Conservation (phyloP, 345 rosid species). For the Salix caprea region DNA sequence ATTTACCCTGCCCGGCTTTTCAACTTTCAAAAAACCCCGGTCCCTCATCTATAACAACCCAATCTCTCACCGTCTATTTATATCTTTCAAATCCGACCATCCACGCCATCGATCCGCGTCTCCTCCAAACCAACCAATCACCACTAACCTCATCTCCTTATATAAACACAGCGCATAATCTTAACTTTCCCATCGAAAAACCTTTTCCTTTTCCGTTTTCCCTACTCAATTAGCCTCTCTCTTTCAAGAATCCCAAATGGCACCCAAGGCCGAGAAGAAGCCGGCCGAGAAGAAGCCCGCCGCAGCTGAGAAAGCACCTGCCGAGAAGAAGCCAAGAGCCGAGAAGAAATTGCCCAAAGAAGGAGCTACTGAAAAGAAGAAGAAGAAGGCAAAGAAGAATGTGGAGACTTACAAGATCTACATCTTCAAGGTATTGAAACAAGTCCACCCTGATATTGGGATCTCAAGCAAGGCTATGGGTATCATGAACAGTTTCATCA, state of each 20-base stretch:
- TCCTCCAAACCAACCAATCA: slow-evolving; percentile 2
- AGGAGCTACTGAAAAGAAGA: slow-evolving; percentile 19
- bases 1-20: neutral
- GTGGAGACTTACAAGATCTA: slow-evolving; percentile 26
- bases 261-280: slow-evolving; percentile 22
- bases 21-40: neutral
- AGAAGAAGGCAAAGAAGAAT: slow-evolving; percentile 22
- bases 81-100: neutral
- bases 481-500: slow-evolving; percentile 24
- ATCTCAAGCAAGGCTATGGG: slow-evolving; percentile 27
- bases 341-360: slow-evolving; percentile 28
- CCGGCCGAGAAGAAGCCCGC: slow-evolving; percentile 24
- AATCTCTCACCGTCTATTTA: slow-evolving; percentile 3
- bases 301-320: slow-evolving; percentile 15
- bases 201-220: no score
- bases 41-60: neutral
- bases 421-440: slow-evolving; percentile 25
- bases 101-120: slow-evolving; percentile 17
- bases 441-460: slow-evolving; percentile 27
- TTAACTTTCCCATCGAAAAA: no score
- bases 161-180: neutral
- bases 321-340: slow-evolving; percentile 20
- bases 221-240: no score
- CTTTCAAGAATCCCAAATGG: neutral
- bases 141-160: neutral